Conservation (phyloP, 1,284 basidiomycete genomes). For the Cystobasidiaceae sp. region DNA sequence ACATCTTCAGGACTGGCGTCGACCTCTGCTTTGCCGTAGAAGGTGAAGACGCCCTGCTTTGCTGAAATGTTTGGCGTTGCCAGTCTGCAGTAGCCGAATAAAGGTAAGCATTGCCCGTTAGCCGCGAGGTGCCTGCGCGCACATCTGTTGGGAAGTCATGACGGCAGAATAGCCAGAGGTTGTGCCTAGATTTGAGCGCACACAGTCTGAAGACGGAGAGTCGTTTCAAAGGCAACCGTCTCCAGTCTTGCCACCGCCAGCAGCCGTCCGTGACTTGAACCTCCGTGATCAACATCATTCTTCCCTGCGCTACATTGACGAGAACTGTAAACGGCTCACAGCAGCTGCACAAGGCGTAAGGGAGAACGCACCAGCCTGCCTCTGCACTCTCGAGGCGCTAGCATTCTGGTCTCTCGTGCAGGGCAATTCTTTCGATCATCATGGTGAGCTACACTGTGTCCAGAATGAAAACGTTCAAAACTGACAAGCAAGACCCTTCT, state of each 20-base stretch:
- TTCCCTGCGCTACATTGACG: no score
- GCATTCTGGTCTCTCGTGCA: no score
- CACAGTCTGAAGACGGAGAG: no score
- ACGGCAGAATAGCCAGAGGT: not conserved
- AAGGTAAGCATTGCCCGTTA: not conserved
- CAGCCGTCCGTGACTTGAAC: no score
- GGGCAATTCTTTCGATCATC: not conserved
- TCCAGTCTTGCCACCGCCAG: no score
- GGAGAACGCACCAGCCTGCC: not conserved
- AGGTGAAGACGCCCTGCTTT: constrained; percentile 12
- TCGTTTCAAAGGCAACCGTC: no score
- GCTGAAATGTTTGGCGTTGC: constrained; percentile 4
- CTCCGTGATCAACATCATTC: no score
- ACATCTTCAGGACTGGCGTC: constrained; percentile 8
- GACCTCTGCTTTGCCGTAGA: constrained; percentile 6
- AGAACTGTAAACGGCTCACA: no score
- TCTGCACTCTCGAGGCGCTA: no score
- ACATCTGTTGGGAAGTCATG: not conserved
- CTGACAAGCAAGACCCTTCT: not conserved
- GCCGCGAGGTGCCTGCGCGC: not conserved
- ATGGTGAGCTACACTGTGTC: not conserved
- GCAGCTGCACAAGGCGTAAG: not conserved
- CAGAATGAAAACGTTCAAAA: not conserved
- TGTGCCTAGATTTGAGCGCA: no score
- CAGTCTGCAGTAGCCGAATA: not conserved